Evolutionary conservation across 2,329 filamentous ascomycete species (phyloP), one percentile per base, ranked within the genome.

Genomic region (Hymenoscyphus albidus): DNA sequence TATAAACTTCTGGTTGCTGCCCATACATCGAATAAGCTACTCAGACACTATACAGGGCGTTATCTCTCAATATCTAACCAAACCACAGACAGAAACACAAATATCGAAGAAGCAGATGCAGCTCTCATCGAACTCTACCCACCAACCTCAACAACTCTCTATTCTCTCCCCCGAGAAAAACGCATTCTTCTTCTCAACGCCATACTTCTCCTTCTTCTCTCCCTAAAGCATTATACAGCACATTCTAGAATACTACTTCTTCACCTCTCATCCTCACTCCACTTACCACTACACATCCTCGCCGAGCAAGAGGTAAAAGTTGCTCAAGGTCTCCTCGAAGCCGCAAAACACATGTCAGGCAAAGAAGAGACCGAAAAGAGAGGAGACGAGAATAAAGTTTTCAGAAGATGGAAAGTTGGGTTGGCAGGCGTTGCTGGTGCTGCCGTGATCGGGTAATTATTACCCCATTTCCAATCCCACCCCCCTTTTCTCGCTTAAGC

Each of bases 401-500:
- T 85, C 22, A 82, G 93, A 9, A 90, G 90, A 75, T 96, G 92
- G 91, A 97, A 97, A 75, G 92, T 97, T 22, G 92, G 93, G 0
- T 81, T 97, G 32, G 94, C 93, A 0, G 91, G 90, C 9, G 92
- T 96, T 0, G 93, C 92, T 0, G 94, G 94, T 12, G 94, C 94
- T n/a, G 85, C 85, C 0, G 78, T 92, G 1, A 89, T 93, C 42
- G 88, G 59, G 59, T 62, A 56, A 40, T 18, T 22, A 22, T 18
- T 51, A 12, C n/a, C 2, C 7, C 7, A n/a, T 51, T 51, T 51
- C 3, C 22, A 22, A 7, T 51, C n/a, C 10, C 27, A 9, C 3
- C n/a, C n/a, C 31, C 48, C 13, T 51, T 35, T 35, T 27, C 22
- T 61, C 16, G 32, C 31, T n/a, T 18, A 31, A 42, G 39, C 48